phyloP scores from a whole-genome alignment of 2,329 filamentous ascomycete genomes.

The Fusarium veterinarium region DNA sequence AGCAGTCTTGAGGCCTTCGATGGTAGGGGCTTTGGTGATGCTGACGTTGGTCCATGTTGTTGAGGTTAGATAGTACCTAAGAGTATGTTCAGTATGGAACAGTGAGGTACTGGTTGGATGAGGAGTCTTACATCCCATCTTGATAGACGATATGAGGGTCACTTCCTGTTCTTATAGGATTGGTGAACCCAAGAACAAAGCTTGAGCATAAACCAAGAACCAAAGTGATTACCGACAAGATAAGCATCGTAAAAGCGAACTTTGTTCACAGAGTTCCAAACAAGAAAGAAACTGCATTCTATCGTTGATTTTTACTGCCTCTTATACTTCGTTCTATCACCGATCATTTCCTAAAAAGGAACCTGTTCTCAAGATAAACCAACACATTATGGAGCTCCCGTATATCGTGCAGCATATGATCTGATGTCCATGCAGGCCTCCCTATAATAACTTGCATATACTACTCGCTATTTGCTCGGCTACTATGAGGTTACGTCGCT shows the following conservation, averaged over 20 bases:
- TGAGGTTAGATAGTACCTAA: not conserved
- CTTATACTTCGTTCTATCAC: not conserved
- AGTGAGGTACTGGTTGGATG: accelerated
- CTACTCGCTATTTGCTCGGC: not conserved
- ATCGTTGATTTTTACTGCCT: not conserved
- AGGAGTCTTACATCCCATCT: not conserved
- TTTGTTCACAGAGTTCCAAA: too few relatives aligned
- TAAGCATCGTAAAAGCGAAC: not conserved
- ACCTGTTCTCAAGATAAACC: too few relatives aligned
- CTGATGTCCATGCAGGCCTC: not conserved
- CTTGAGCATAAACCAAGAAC: not conserved
- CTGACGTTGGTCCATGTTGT: conserved; percentile 1
- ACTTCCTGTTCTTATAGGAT: not conserved
- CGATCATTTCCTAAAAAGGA: not conserved
- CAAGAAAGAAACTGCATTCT: not conserved
- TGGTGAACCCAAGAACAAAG: not conserved
- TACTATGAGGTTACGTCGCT: not conserved
- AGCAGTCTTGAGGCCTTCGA: not conserved
- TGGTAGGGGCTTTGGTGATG: not conserved
- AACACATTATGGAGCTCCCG: not conserved
- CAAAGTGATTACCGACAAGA: not conserved
- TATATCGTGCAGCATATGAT: not conserved
- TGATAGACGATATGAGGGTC: not conserved
- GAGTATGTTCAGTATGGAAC: accelerated
- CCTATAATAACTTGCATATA: too few relatives aligned